Evolutionary conservation across 2,329 filamentous ascomycete species (phyloP).

Genomic region (Diaporthe batatas): DNA sequence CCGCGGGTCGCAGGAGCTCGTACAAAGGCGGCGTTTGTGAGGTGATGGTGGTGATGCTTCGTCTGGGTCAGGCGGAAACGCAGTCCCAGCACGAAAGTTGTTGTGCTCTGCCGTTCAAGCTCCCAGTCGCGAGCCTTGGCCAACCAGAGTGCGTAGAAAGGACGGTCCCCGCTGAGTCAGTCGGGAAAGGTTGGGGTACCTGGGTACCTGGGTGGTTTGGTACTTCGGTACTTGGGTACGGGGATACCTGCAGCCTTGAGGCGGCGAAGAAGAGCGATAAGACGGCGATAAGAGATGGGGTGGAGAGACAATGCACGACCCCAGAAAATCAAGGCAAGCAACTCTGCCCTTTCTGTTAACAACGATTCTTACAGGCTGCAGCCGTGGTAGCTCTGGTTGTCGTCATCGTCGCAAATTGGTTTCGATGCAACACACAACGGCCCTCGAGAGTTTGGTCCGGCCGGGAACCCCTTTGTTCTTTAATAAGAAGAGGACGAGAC

Average conservation of each 20-base stretch:
- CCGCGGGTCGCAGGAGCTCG: background rate
- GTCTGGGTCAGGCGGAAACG: conserved; percentile 19
- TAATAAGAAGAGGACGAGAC: conserved; percentile 23
- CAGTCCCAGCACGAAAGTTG: background rate
- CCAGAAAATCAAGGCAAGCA: background rate
- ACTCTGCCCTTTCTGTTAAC: background rate
- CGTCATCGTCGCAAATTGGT: conserved; percentile 7
- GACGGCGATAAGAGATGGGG: conserved; percentile 3
- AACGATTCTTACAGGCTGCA: background rate
- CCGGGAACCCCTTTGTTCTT: conserved; percentile 33
- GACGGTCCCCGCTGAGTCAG: conserved; percentile 14
- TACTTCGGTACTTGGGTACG: background rate
- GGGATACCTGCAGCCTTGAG: conserved; percentile 16
- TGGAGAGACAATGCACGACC: conserved; percentile 1
- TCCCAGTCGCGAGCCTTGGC: background rate
- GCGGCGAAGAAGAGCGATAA: background rate
- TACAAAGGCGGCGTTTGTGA: conserved; percentile 17
- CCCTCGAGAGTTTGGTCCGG: conserved; percentile 20
- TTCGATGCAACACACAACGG: conserved; percentile 28
- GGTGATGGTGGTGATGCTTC: conserved; percentile 13
- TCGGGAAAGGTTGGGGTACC: background rate
- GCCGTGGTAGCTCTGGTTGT: background rate
- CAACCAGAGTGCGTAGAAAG: background rate
- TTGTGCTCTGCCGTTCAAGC: background rate
- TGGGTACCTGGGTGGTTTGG: background rate